Percentiles rank a stretch among this genome's conserved stretches.
Conservation (phyloP, 306 rosid genomes). For the Vigna hirtella region DNA sequence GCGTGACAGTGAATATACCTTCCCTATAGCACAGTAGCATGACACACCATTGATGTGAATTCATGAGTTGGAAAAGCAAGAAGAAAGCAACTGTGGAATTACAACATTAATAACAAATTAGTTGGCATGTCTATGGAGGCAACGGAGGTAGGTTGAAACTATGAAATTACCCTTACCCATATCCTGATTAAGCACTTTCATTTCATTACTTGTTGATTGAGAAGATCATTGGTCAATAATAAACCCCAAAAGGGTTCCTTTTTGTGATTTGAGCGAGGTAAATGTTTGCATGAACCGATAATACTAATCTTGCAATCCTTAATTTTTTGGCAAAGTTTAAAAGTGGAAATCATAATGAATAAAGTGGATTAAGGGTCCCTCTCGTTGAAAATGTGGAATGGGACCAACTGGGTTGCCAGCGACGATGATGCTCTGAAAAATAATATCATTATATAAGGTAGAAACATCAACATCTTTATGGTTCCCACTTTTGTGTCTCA, state of each 20-base stretch:
- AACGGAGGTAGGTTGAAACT: constrained; percentile 39
- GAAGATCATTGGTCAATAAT: constrained; percentile 49
- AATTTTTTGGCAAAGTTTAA: constrained; percentile 41
- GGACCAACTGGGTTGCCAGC: constrained; percentile 49
- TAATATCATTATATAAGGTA: constrained; percentile 39
- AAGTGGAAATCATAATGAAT: constrained; percentile 50
- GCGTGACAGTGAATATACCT: constrained; percentile 40
- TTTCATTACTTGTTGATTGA: constrained; percentile 38
- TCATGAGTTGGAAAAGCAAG: constrained; percentile 34
- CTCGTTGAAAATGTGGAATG: constrained; percentile 50
- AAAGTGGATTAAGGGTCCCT: constrained; percentile 64
- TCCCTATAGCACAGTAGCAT: constrained; percentile 1
- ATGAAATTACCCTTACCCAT: background rate
- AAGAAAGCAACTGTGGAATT: no score
- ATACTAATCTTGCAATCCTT: constrained; percentile 27
- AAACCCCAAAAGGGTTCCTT: constrained; percentile 39
- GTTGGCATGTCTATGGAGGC: constrained; percentile 33
- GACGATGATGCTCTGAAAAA: constrained; percentile 51
- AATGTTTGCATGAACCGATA: constrained; percentile 25
- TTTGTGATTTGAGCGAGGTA: constrained; percentile 36
- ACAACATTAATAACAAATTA: constrained; percentile 15
- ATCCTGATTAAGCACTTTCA: constrained; percentile 5
- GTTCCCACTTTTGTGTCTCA: constrained; percentile 51
- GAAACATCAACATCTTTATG: constrained; percentile 48
- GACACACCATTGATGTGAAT: background rate